Evolutionary conservation across 2,329 filamentous ascomycete genomes (phyloP).

Genomic region (Aspergillus sp.): DNA sequence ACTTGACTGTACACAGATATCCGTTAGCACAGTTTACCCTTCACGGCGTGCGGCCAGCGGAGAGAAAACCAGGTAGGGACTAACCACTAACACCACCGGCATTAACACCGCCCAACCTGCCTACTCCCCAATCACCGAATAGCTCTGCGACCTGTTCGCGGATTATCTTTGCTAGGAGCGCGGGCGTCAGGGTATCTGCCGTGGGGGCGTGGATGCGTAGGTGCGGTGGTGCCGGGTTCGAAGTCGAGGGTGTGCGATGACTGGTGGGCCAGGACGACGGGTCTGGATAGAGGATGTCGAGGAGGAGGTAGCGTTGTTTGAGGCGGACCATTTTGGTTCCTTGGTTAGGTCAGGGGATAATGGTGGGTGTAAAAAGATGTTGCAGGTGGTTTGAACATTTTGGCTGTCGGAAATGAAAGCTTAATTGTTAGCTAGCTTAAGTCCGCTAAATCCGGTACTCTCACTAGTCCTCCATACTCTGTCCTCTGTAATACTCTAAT

Average conservation of each 20-base stretch:
- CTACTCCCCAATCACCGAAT: slow-evolving; percentile 80
- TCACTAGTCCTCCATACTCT: too few relatives aligned
- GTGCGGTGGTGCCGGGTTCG: slow-evolving; percentile 43
- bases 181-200: slow-evolving; percentile 59
- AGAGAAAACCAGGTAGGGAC: slow-evolving; percentile 7
- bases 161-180: slow-evolving; percentile 59
- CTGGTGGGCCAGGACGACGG: slow-evolving; percentile 28
- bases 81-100: slow-evolving; percentile 61
- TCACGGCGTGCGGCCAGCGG: too few relatives aligned
- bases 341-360: neutral
- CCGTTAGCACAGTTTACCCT: neutral
- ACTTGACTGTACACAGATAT: slow-evolving; percentile 60
- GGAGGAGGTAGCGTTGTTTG: slow-evolving; percentile 91
- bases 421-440: too few relatives aligned
- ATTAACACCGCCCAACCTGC: slow-evolving; percentile 52
- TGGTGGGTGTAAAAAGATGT: too few relatives aligned
- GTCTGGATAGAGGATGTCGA: slow-evolving; percentile 82
- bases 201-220: slow-evolving; percentile 74
- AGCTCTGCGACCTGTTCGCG: slow-evolving; percentile 61
- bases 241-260: slow-evolving; percentile 15
- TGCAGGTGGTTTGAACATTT: too few relatives aligned
- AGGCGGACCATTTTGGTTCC: slow-evolving; percentile 76
- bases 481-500: too few relatives aligned
- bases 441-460: too few relatives aligned
- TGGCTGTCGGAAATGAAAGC: too few relatives aligned